These are phyloP conservation scores for Neolentinus lepideus DNA, from an alignment of 1,284 basidiomycete species.

Conservation along the genomic window DNA sequence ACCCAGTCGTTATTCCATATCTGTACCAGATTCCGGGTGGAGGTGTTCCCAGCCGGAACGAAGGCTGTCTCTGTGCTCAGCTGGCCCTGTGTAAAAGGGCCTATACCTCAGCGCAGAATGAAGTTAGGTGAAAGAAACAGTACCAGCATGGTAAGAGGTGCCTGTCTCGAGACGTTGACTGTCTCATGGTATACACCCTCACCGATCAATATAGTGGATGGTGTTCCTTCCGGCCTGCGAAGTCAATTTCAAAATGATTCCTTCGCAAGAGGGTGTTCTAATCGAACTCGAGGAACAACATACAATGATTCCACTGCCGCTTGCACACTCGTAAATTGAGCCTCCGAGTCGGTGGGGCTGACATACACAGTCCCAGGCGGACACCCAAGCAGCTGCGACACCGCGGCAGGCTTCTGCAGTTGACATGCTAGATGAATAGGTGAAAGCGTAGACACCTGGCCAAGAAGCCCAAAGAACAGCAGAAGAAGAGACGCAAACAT, in stretches of 20 bases:
- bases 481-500: not conserved
- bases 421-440: conserved; percentile 42
- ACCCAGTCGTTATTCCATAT: conserved; percentile 43
- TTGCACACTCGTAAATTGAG: conserved; percentile 43
- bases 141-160: conserved; percentile 50
- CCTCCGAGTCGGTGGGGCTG: conserved; percentile 35
- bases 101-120: not conserved
- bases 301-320: conserved; percentile 48
- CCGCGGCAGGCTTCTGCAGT: conserved; percentile 31
- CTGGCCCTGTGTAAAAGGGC: conserved; percentile 36
- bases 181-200: conserved; percentile 57
- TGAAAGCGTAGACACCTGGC: conserved; percentile 28
- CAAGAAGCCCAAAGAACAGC: not conserved
- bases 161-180: conserved; percentile 46
- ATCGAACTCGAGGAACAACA: too few species aligned
- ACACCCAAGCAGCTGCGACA: conserved; percentile 45
- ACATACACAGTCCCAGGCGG: conserved; percentile 51
- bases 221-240: conserved; percentile 30
- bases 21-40: conserved; percentile 43
- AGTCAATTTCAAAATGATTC: too few species aligned
- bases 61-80: conserved; percentile 28
- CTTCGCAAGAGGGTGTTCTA: too few species aligned
- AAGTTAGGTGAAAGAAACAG: not conserved
- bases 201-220: conserved; percentile 47
- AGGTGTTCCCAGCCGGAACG: conserved; percentile 24